These are phyloP conservation scores for Lepidium africanum DNA, from an alignment of 345 rosid species.

Conservation along the genomic window DNA sequence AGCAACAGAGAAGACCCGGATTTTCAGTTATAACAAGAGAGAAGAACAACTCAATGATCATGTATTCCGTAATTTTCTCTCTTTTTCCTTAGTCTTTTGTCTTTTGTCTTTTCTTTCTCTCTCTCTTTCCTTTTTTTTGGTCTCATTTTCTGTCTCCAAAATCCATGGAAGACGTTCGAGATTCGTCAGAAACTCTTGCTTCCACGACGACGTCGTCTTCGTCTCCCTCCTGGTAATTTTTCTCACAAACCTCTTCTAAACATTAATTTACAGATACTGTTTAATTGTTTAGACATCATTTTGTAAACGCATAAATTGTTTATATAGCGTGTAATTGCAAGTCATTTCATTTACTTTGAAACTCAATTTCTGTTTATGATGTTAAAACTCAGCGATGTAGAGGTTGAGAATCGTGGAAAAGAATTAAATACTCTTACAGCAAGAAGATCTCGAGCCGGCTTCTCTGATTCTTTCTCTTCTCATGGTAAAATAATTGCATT, in stretches of 20 bases:
- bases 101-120: background rate
- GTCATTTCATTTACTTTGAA: background rate
- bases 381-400: slow-evolving; percentile 21
- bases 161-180: slow-evolving; percentile 29
- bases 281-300: background rate
- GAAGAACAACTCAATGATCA: slow-evolving; percentile 12
- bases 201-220: slow-evolving; percentile 22
- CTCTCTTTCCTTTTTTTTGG: background rate
- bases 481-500: slow-evolving; percentile 28
- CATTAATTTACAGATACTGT: background rate
- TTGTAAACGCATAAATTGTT: background rate
- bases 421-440: slow-evolving; percentile 14
- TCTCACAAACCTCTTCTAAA: background rate
- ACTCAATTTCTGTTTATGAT: background rate
- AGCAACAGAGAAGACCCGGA: slow-evolving; percentile 2
- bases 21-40: slow-evolving; percentile 17
- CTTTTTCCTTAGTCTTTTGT: slow-evolving; percentile 14
- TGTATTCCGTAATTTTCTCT: slow-evolving; percentile 12
- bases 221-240: slow-evolving; percentile 20
- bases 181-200: slow-evolving; percentile 21
- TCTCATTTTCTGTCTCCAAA: slow-evolving; percentile 5
- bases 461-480: slow-evolving; percentile 39
- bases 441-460: slow-evolving; percentile 39
- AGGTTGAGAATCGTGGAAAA: slow-evolving; percentile 25
- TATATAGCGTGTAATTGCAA: slow-evolving; percentile 1